Conservation (phyloP, 2,329 filamentous ascomycete species). For the Graphilbum fragrans region DNA sequence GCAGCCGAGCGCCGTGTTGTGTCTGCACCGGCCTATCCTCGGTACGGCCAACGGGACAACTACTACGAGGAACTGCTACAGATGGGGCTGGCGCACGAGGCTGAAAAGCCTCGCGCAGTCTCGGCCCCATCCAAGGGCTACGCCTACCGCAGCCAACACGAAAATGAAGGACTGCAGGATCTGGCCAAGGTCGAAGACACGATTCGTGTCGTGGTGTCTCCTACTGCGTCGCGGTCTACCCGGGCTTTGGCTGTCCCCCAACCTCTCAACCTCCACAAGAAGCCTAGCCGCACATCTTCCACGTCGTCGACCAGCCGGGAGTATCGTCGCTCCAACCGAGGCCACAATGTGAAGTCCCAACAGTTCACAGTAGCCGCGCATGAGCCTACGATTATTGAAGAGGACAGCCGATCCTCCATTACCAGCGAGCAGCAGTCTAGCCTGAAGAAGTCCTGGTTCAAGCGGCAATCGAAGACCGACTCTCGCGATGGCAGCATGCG, state of each 20-base stretch:
- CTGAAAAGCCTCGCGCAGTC: conserved; percentile 28
- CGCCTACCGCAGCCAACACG: conserved; percentile 6
- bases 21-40: conserved; percentile 37
- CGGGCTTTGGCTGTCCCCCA: not conserved
- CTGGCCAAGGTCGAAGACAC: conserved; percentile 8
- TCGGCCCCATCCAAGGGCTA: conserved; percentile 28
- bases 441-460: conserved; percentile 10
- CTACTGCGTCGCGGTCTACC: conserved; percentile 3
- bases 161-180: conserved; percentile 5
- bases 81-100: conserved; percentile 10
- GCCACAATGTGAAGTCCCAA: not conserved
- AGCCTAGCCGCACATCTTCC: not conserved
- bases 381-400: conserved; percentile 7
- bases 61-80: conserved; percentile 31
- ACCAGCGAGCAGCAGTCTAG: conserved; percentile 1
- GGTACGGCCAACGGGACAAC: conserved; percentile 23
- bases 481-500: conserved; percentile 7
- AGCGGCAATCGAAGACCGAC: conserved; percentile 11
- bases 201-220: conserved; percentile 11
- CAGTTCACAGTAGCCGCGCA: not conserved
- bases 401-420: conserved; percentile 1
- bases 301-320: not conserved
- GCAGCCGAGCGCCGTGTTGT: conserved; percentile 29
- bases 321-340: not conserved
- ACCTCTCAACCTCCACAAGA: conserved; percentile 4